phyloP scores from a whole-genome alignment of 2,329 filamentous ascomycete genomes.

The Cordyceps pruinosa region DNA sequence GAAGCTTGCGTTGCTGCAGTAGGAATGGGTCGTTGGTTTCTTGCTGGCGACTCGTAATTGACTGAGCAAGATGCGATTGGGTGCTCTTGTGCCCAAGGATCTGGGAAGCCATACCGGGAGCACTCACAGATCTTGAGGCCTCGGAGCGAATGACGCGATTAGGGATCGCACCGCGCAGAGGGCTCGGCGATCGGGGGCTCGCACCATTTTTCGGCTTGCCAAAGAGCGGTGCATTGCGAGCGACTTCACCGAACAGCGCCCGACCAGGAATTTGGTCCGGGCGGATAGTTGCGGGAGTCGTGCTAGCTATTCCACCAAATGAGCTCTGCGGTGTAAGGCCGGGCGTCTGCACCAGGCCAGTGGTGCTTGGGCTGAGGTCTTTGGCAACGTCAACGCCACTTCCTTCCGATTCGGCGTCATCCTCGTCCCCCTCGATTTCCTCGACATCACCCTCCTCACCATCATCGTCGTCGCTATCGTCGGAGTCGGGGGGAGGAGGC shows the following conservation, averaged over 20 bases:
- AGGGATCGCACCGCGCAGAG: conserved; percentile 54
- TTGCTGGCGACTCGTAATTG: conserved; percentile 33
- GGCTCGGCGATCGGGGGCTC: conserved; percentile 68
- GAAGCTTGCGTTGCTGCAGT: conserved; percentile 43
- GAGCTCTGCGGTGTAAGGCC: conserved; percentile 53
- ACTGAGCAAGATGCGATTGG: conserved; percentile 30
- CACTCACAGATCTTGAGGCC: conserved; percentile 50
- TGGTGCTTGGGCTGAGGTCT: conserved; percentile 49
- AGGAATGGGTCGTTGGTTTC: conserved; percentile 41
- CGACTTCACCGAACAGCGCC: conserved; percentile 50
- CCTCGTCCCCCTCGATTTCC: conserved; percentile 38
- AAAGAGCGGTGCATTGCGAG: conserved; percentile 45
- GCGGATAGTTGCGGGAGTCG: conserved; percentile 23
- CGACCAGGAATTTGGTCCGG: conserved; percentile 37
- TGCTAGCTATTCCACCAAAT: conserved; percentile 44
- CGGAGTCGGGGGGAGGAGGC: conserved; percentile 24
- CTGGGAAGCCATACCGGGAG: conserved; percentile 52
- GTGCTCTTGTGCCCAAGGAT: conserved; percentile 38
- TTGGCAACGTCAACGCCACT: conserved; percentile 60
- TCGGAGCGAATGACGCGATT: conserved; percentile 43
- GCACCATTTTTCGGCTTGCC: conserved; percentile 41
- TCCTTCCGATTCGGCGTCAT: conserved; percentile 46
- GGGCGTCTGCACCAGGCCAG: conserved; percentile 38
- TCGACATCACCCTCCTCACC: conserved; percentile 32
- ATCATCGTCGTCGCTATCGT: conserved; percentile 25